Conservation (phyloP, 2,329 filamentous ascomycete species). For the Aureobasidium vineae region DNA sequence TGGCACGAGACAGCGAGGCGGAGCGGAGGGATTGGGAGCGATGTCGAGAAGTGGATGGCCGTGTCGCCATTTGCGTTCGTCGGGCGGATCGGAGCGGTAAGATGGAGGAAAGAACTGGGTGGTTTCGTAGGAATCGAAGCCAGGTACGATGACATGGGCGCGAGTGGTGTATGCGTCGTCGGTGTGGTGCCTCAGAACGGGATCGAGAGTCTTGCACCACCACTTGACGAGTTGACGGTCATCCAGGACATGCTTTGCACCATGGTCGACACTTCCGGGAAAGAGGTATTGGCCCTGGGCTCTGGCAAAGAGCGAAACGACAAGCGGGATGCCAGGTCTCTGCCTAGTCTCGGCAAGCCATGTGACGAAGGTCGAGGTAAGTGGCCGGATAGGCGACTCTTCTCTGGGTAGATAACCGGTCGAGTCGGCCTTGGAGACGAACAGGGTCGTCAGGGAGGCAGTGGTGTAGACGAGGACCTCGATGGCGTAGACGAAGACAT, state of each 20-base stretch:
- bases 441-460: conserved; percentile 75
- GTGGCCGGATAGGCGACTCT: conserved; percentile 67
- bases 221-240: conserved; percentile 88
- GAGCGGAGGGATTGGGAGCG: conserved; percentile 60
- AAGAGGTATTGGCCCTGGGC: conserved; percentile 94
- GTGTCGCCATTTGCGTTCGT: conserved; percentile 50
- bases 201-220: conserved; percentile 90
- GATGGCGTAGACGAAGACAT: conserved; percentile 75
- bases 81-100: conserved; percentile 42
- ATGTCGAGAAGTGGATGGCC: conserved; percentile 74
- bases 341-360: conserved; percentile 68
- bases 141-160: conserved; percentile 83
- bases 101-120: conserved; percentile 70
- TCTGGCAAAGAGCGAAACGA: conserved; percentile 88
- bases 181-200: conserved; percentile 54
- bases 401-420: conserved; percentile 68
- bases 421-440: conserved; percentile 96
- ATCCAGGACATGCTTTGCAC: conserved; percentile 84
- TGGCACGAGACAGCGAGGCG: conserved; percentile 79
- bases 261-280: conserved; percentile 82
- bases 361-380: conserved; percentile 72
- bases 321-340: conserved; percentile 63
- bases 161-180: conserved; percentile 41
- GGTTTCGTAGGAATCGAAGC: conserved; percentile 77
- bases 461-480: conserved; percentile 87